Percentiles rank a stretch among this genome's conserved stretches.
phyloP scores from a whole-genome alignment of 371 early-diverging fungal species.

The Astathelohania contejeani region DNA sequence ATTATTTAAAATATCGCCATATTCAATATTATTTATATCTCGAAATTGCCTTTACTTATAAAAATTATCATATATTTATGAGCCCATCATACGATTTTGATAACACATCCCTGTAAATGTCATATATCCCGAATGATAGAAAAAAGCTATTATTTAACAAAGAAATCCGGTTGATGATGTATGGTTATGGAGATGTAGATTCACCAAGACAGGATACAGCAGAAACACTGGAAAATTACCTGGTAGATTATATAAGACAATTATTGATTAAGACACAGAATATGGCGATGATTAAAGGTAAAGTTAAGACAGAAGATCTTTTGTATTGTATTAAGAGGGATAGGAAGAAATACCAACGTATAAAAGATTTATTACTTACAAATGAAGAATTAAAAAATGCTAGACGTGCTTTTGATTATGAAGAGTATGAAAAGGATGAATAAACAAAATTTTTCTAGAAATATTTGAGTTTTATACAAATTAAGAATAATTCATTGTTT shows the following conservation, averaged over 20 bases:
- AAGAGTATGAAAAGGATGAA: slow-evolving; percentile 51
- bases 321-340: slow-evolving; percentile 75
- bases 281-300: slow-evolving; percentile 52
- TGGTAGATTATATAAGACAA: slow-evolving; percentile 70
- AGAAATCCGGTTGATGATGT: slow-evolving; percentile 70
- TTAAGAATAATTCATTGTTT: too few species aligned
- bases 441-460: too few species aligned
- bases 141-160: slow-evolving; percentile 46
- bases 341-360: slow-evolving; percentile 77
- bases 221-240: slow-evolving; percentile 73
- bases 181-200: slow-evolving; percentile 83
- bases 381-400: slow-evolving; percentile 79
- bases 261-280: slow-evolving; percentile 52
- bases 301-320: slow-evolving; percentile 74
- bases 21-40: too few species aligned
- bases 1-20: too few species aligned
- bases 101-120: neutral
- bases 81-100: neutral
- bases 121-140: slow-evolving; percentile 34
- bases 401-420: slow-evolving; percentile 53
- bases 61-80: neutral
- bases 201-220: slow-evolving; percentile 75
- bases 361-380: slow-evolving; percentile 75
- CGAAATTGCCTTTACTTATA: neutral
- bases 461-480: too few species aligned